Base-by-base conservation (phyloP, 179 eudicot species). In the Silene vulgaris region DNA sequence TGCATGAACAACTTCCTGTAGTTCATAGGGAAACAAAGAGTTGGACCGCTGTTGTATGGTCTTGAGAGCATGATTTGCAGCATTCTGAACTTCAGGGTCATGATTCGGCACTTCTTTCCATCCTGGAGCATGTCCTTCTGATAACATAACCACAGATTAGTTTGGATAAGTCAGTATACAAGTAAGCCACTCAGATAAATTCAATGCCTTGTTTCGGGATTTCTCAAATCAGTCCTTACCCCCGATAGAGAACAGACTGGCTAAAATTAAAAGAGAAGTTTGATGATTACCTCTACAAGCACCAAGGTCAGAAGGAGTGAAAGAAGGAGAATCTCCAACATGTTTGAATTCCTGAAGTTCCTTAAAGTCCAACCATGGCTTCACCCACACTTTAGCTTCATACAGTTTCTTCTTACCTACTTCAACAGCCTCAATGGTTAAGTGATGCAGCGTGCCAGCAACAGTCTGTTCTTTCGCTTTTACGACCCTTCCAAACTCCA, bases 321-420 rank as follows among this genome's bases (percentile, higher is more conserved):
- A 70, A 2, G 85, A 77, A 72, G 96, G 85, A 56, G 84, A 76
- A 56, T 90, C 96, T 8, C 78, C 93, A 69, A 85, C 82, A 79
- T 87, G 90, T 80, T 80, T 88, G 71, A 92, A 92, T 75, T 92
- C 97, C 73, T 89, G 96, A 62, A 92, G 82, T 81, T 92, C 89
- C 84, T 86, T 89, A 69, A 89, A 90, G 81, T 88, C 76, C 96
- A 88, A 68, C 97, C 97, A 92, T 74, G 97, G 97, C 84, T 92
- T 90, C 76, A 90, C 96, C 96, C 94, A 91, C 14, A 92, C 85
- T 82, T 92, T 90, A 0, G 94, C 96, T 71, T 89, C 94, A 77
- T 87, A 92, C 37, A 89, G 81, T 64, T 90, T 88, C 81, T 91
- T 89, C 76, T 87, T 86, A 9, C 94, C 94, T 0, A 87, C 91